Base-by-base conservation (phyloP, 2,329 filamentous ascomycete genomes). In the Pseudogymnoascus sp. region DNA sequence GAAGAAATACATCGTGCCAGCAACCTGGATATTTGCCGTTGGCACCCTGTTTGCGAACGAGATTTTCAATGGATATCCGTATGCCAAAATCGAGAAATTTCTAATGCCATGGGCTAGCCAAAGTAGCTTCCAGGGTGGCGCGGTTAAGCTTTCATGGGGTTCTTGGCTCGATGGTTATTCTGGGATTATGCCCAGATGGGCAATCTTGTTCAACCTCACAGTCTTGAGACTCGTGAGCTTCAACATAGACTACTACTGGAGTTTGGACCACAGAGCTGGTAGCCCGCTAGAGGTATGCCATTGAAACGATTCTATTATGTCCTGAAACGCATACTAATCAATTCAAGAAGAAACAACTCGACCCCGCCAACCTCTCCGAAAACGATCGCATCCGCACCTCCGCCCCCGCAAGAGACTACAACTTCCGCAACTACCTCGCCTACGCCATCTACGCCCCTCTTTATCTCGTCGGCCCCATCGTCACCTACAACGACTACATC, bases 401-500 rank as follows among this genome's bases (percentile, higher is more conserved):
- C 0, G 91, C 93, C 3, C 82, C 85, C 56, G 75, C 83, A 0
- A 75, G 78, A 28, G 89, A 96, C 72, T 99, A 86, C 72, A 85
- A 78, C 23, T 91, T 95, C 76, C 86, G 88, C 67, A 96, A 96
- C 76, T 97, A 96, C 75, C 73, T 97, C 53, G 92, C 90, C 49
- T 99, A 97, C 74, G 80, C 87, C 40, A 84, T 97, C 64, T 99
- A 99, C 73, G 91, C 92, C 1, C 95, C 95, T 0, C 83, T 99
- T 1, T 99, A 97, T 75, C 83, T 99, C 34, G 85, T 93, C 0
- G 95, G 95, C 0, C 95, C 95, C 0, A 96, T 99, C 71, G 75
- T 99, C 65, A 97, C 93, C 11, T 99, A 97, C 80, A 99, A 99
- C 76, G 96, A 99, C 79, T 99, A 95, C 79, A 88, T 97, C 66